Evolutionary conservation across 768 basidiomycete species (phyloP), one percentile per base, ranked within the genome.

Genomic region (Filobasidium wieringae): DNA sequence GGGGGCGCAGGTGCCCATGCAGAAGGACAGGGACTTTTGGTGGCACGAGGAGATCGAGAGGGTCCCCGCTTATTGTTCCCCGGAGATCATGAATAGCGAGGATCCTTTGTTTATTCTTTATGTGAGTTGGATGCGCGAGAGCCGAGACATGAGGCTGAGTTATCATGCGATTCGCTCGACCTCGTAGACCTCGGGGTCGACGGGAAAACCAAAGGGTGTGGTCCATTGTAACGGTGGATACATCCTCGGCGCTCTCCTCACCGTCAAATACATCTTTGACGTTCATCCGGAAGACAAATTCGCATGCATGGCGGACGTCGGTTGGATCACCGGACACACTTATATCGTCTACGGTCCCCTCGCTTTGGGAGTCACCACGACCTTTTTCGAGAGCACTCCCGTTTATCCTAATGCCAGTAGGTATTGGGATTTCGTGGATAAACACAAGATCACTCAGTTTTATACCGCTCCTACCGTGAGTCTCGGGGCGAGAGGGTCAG

Each of bases 41-140:
- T 97, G 92, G 92, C 85, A 96, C 68, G 91, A 96, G 74, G 89
- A 91, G 76, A 79, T 80, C 27, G 80, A 78, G 22, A 87, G 84
- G 72, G 90, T 95, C 15, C 82, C 87, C 17, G 81, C 79, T 58
- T 93, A 88, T 77, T 93, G 89, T 77, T 83, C 92, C 0, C 84
- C 84, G 15, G 88, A 88, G 76, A 72, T 86, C 62, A 89, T 99
- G 86, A 71, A 81, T 31, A 75, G 87, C n/a, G 93, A 99, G 72
- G 95, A 97, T 69, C 93, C 93, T 1, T 79, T 99, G 24, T 99
- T 99, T 76, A 96, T 99, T 69, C 90, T 99, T 60, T 99, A 97
- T 75, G 92, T 91, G 68, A 77, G 88, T 79, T 31, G 14, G 22
- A 19, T 40, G 27, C 27, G 2, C 27, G 19, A 22, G 19, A 14